These are phyloP conservation scores for Chenopodium album DNA, from an alignment of 148 eudicot species.

Conservation along the genomic window DNA sequence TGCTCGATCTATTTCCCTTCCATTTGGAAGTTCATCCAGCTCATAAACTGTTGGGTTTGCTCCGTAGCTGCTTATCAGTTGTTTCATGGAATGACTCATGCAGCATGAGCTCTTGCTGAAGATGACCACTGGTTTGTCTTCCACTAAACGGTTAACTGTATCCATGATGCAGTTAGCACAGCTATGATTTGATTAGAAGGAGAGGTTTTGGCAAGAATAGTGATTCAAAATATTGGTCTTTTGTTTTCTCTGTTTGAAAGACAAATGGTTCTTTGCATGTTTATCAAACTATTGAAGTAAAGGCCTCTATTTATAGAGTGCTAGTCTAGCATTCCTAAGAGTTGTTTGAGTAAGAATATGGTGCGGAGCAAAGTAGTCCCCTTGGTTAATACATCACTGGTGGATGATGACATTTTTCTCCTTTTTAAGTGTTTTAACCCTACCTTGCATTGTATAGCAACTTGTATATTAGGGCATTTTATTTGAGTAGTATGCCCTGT, in stretches of 20 bases:
- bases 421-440: conserved; percentile 5
- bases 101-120: conserved; percentile 43
- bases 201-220: background rate
- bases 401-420: conserved; percentile 20
- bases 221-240: background rate
- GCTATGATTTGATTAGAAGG: conserved; percentile 1
- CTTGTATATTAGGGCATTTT: conserved; percentile 16
- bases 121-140: conserved; percentile 36
- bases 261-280: conserved; percentile 6
- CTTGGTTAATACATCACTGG: conserved; percentile 19
- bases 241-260: conserved; percentile 3
- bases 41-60: conserved; percentile 41
- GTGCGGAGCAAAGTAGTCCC: conserved; percentile 3
- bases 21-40: conserved; percentile 41
- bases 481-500: background rate
- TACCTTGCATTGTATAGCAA: conserved; percentile 17
- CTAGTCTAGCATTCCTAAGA: background rate
- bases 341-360: conserved; percentile 18
- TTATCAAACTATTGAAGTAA: conserved; percentile 2
- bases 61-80: conserved; percentile 36
- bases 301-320: conserved; percentile 32
- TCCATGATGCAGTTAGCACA: conserved; percentile 24
- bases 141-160: conserved; percentile 32
- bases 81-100: conserved; percentile 43
- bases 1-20: conserved; percentile 42